Percentiles rank a stretch among this genome's conserved stretches.
Conservation (phyloP, 495 filamentous ascomycete genomes). For the Lasiosphaeria ovina region DNA sequence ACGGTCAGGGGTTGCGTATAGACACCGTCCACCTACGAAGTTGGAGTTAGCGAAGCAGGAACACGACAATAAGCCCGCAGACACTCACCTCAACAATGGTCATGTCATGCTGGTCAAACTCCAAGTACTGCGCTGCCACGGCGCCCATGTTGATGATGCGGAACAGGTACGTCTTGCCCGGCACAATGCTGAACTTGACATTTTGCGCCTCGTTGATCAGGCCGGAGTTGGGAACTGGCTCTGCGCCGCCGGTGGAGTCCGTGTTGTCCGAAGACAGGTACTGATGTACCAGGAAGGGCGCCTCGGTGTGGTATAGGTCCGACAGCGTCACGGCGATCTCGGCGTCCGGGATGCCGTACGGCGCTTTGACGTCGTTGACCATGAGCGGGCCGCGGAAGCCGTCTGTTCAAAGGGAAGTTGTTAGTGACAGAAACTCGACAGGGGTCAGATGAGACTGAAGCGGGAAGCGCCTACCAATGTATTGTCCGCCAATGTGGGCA, state of each 20-base stretch:
- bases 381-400: constrained; percentile 62
- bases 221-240: constrained; percentile 53
- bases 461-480: constrained; percentile 4
- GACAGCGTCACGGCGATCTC: constrained; percentile 48
- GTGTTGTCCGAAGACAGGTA: constrained; percentile 50
- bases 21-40: constrained; percentile 36
- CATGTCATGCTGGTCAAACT: constrained; percentile 62
- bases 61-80: too few relatives aligned
- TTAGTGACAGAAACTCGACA: constrained; percentile 31
- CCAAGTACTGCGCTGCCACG: constrained; percentile 55
- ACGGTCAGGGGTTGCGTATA: constrained; percentile 49
- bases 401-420: constrained; percentile 34
- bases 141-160: constrained; percentile 64
- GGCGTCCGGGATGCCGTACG: constrained; percentile 54
- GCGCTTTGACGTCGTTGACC: constrained; percentile 56
- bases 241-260: constrained; percentile 29
- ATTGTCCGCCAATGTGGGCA: constrained; percentile 44
- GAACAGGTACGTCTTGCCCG: constrained; percentile 70
- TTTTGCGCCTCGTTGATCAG: constrained; percentile 64
- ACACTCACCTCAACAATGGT: constrained; percentile 46
- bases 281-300: constrained; percentile 43
- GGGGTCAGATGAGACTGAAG: neutral
- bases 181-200: constrained; percentile 52
- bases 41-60: too few relatives aligned
- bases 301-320: constrained; percentile 57